Evolutionary conservation across 2,329 filamentous ascomycete species (phyloP).

Genomic region (Aspergillus carbonarius): DNA sequence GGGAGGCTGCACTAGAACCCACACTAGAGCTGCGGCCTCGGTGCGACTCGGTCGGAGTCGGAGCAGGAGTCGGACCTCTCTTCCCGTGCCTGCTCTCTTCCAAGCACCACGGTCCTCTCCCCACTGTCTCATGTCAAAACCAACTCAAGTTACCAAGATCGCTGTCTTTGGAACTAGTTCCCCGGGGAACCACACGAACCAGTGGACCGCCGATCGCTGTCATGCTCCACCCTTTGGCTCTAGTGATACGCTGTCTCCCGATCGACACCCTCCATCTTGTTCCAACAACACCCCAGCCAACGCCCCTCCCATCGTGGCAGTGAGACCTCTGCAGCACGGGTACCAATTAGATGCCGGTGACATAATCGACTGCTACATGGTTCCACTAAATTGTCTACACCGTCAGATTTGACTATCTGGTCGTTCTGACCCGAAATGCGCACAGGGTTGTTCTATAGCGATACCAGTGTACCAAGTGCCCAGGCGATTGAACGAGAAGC

Average conservation of each 20-base stretch:
- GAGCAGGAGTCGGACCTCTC: background rate
- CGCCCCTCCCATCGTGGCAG: too few relatives aligned
- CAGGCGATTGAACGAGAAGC: too few relatives aligned
- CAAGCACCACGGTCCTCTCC: background rate
- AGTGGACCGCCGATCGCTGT: background rate
- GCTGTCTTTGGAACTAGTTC: background rate
- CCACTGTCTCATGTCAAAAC: background rate
- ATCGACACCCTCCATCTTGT: too few relatives aligned
- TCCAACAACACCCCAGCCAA: too few relatives aligned
- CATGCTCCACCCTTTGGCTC: background rate
- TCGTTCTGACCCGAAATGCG: too few relatives aligned
- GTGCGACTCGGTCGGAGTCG: conserved; percentile 8
- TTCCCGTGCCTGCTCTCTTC: background rate
- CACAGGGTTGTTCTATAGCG: too few relatives aligned
- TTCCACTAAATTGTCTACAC: too few relatives aligned
- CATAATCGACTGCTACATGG: too few relatives aligned
- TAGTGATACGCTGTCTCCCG: background rate
- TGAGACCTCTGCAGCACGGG: too few relatives aligned
- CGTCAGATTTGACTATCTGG: too few relatives aligned
- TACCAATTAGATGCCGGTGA: too few relatives aligned
- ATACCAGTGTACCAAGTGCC: too few relatives aligned
- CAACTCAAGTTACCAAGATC: background rate
- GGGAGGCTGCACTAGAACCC: background rate
- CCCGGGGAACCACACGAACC: background rate
- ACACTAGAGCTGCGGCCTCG: background rate